Base-by-base conservation (phyloP, 1,284 basidiomycete genomes). In the Paramarasmius palmivorus region DNA sequence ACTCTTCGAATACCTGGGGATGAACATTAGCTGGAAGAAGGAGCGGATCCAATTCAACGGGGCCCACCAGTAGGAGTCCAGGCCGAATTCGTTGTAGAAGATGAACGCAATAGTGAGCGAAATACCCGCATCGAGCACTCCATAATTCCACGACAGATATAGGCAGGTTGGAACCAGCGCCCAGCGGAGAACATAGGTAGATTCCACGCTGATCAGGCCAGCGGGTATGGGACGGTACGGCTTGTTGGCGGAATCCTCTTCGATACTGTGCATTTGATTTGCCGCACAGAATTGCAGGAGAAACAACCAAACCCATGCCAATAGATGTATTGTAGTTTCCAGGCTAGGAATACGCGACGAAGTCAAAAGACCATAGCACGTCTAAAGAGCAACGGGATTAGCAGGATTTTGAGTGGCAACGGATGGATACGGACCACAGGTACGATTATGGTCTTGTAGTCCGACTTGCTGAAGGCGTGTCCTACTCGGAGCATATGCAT, bases 201-300 rank as follows among this genome's bases (percentile, higher is more conserved):
- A 61, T 2, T 44, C 36, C 9, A 72, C 50, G 9, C 73, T 64
- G 22, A 79, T 72, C 2, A 72, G 68, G 8, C 70, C 68, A 4
- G 75, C 62, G 0, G 77, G 76, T 15, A 80, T 61, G 2, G 78
- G 78, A 9, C 77, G 60, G 64, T 73, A 73, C 0, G 72, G 68
- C 53, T 78, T 75, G 61, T 80, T 80, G 38, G 64, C 52, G 3
- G 40, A 51, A 55, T 80, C 78, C 60, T 80, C 77, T 32, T 68
- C 64, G 14, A 63, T 61, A 39, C 63, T 63, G 35, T 67, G 60
- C 15, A 65, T 68, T 61, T 81, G 77, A 55, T 81, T 81, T 9
- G 74, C 69, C 10, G 77, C 65, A 56, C 71, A 70, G 63, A 74
- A 73, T 46, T 76, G 74, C 3, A 81, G 68, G 8, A 76, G 66